phyloP scores from a whole-genome alignment of 2,329 filamentous ascomycete genomes.

The Paraconiothyrium brasiliense region DNA sequence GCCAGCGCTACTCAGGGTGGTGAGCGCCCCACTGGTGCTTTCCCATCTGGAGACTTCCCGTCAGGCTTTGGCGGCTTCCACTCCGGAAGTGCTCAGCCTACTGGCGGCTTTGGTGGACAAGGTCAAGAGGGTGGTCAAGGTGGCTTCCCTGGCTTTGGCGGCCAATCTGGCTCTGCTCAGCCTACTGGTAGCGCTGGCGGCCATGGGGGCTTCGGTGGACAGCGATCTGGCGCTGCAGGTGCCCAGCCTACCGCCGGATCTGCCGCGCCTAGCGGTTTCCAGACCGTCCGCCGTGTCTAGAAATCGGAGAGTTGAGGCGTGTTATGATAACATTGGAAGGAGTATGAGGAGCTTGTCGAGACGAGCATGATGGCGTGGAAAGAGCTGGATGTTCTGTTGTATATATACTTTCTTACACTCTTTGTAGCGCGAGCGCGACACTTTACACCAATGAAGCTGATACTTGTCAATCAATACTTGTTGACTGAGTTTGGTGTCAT shows the following conservation, averaged over 20 bases:
- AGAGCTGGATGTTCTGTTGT: slow-evolving; percentile 4
- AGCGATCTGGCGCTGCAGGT: too few relatives aligned
- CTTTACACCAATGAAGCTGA: neutral
- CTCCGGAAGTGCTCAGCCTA: neutral
- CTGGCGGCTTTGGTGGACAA: neutral
- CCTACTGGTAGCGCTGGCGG: slow-evolving; percentile 4
- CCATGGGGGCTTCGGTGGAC: neutral
- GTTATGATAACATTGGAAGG: neutral
- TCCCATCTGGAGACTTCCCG: neutral
- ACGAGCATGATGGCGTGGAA: neutral
- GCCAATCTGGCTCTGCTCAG: neutral
- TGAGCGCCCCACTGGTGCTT: neutral
- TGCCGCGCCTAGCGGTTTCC: neutral
- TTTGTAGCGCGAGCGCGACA: slow-evolving; percentile 8
- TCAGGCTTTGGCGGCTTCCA: slow-evolving; percentile 1
- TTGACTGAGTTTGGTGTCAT: neutral
- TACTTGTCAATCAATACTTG: neutral
- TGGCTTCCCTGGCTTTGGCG: neutral
- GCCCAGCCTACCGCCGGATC: too few relatives aligned
- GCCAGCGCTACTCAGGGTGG: neutral
- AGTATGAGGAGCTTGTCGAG: neutral
- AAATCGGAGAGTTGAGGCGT: neutral
- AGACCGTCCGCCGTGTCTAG: neutral
- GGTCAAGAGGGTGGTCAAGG: neutral
- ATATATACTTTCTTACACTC: slow-evolving; percentile 8